Evolutionary conservation across 805 yeast species (phyloP), one percentile per base, ranked within the genome.

Genomic region (Starmerella stigmatis): DNA sequence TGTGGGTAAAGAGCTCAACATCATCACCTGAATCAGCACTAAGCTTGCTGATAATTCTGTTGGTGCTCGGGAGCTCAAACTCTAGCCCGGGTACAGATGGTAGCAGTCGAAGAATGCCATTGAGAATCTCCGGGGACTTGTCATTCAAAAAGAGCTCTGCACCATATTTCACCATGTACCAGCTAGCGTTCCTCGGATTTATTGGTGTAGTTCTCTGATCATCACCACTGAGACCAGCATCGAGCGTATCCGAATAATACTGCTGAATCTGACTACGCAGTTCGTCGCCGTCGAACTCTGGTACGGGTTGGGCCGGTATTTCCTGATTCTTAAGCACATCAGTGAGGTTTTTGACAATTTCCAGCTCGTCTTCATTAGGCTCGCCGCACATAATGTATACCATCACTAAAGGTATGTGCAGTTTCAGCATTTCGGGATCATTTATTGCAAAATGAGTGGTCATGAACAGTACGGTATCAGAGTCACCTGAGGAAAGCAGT

Each of bases 361-460:
- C 20, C 26, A 22, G 22, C 29, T 34, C 29, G 23, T 38, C 39
- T n/a, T 28, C 37, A 1, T 22, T 28, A 13, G 21, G 50, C 15
- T 45, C 26, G 2, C 38, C 48, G 12, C 42, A 23, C 23, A 48
- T 29, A 3, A 58, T 42, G 22, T 51, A 50, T 22, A 85, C 53
- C 1, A 86, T 59, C 0, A 82, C 70, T 34, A 85, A 62, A 0
- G 97, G 96, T 7, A 82, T 65, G 58, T 89, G 96, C 16, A 73
- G 70, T 0, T 76, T 66, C 7, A 80, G 63, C 81, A 86, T 85
- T 50, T 86, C 97, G 54, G 86, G 96, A 51, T 89, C 98, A 33
- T 73, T 75, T 23, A 86, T 76, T 51, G 83, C 75, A 65, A 85
- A 89, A 43, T 72, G 72, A 19, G 68, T 66, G 11, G 86, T 51